phyloP scores from a whole-genome alignment of 2,329 filamentous ascomycete species.

The Zasmidium angulare region DNA sequence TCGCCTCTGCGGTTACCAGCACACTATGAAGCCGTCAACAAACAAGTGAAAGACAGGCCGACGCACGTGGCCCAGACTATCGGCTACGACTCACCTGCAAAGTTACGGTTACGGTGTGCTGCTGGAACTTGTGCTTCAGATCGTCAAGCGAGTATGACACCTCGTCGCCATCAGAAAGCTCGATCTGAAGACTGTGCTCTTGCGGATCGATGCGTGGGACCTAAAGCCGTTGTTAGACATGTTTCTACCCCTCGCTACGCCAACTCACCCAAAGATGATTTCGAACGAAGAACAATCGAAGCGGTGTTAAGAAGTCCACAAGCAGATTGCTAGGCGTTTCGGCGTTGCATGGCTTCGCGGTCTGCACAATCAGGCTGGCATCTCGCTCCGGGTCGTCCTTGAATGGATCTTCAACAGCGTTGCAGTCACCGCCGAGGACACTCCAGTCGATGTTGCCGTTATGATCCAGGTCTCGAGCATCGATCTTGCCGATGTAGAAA shows the following conservation, averaged over 20 bases:
- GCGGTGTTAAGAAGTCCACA: constrained; percentile 55
- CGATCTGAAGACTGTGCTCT: constrained; percentile 53
- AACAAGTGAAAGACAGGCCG: too few species aligned
- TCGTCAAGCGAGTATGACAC: constrained; percentile 56
- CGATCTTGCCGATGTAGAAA: constrained; percentile 63
- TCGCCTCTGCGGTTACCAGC: constrained; percentile 57
- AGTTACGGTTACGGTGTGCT: constrained; percentile 54
- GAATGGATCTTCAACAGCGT: constrained; percentile 62
- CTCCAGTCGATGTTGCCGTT: constrained; percentile 43
- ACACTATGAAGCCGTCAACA: constrained; percentile 38
- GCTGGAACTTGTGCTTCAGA: constrained; percentile 53
- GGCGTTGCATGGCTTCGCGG: constrained; percentile 60
- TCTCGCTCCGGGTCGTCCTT: constrained; percentile 55
- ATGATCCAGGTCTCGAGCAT: constrained; percentile 58
- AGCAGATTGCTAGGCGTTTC: constrained; percentile 57
- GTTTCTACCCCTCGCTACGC: neutral
- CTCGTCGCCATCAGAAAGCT: constrained; percentile 56
- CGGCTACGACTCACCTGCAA: constrained; percentile 42
- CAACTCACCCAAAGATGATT: constrained; percentile 62
- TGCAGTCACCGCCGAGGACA: constrained; percentile 20
- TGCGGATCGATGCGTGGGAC: constrained; percentile 46
- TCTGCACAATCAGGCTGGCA: constrained; percentile 52
- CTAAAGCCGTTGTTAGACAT: neutral
- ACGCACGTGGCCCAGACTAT: too few species aligned
- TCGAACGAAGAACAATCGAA: constrained; percentile 59